Conservation (phyloP, 192 early-diverging fungal species). For the Podila horticola region DNA sequence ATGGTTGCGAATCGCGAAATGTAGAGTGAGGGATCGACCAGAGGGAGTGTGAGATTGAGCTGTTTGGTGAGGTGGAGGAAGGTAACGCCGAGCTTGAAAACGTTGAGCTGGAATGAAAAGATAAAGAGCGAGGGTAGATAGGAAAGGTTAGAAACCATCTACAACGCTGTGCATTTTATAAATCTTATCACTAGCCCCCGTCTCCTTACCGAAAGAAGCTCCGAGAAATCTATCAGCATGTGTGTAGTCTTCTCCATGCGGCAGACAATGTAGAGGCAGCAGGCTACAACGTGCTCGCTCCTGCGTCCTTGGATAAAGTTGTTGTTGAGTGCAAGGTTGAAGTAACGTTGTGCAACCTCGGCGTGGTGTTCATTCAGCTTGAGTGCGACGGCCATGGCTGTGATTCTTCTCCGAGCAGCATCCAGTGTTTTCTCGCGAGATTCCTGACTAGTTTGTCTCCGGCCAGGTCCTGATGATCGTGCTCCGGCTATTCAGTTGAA, state of each 20-base stretch:
- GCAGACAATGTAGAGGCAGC: conserved; percentile 93
- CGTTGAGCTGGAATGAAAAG: conserved; percentile 67
- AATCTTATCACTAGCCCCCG: background rate
- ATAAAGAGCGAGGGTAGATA: conserved; percentile 3
- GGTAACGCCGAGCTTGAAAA: conserved; percentile 87
- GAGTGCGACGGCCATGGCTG: conserved; percentile 77
- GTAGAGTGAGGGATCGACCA: conserved; percentile 94
- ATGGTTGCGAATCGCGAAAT: conserved; percentile 89
- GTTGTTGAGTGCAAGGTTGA: conserved; percentile 82
- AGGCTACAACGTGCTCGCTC: conserved; percentile 79
- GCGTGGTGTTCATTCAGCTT: conserved; percentile 77
- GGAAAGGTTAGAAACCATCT: background rate
- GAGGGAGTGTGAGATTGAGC: conserved; percentile 70
- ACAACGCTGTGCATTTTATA: background rate
- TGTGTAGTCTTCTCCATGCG: conserved; percentile 84
- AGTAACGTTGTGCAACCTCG: conserved; percentile 87
- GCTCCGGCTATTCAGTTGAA: conserved; percentile 47
- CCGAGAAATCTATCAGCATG: conserved; percentile 98
- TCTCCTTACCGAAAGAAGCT: conserved; percentile 73
- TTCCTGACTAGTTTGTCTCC: conserved; percentile 64
- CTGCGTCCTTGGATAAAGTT: conserved; percentile 88
- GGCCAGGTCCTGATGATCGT: conserved; percentile 52
- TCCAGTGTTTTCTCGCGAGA: conserved; percentile 75
- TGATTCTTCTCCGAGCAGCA: conserved; percentile 76
- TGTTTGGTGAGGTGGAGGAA: conserved; percentile 81